A percentile compares a stretch with the other conserved stretches of the same genome.
These are phyloP conservation scores for Dendrostoma leiphaemia DNA, from an alignment of 2,329 filamentous ascomycete species.

Conservation along the genomic window DNA sequence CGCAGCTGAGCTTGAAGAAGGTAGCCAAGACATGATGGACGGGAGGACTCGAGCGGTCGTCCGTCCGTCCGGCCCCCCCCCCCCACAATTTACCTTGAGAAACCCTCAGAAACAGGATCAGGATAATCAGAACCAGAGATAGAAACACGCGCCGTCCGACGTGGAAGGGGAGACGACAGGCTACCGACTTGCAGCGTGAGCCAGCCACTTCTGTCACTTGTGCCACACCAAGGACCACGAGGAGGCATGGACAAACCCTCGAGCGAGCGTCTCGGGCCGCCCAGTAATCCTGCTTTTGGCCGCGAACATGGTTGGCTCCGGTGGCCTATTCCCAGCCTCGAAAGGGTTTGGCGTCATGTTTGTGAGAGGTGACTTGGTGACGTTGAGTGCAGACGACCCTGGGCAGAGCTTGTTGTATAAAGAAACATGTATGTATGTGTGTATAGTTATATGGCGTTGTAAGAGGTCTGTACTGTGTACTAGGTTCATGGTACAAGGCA, in stretches of 20 bases:
- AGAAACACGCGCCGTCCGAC: too few species aligned
- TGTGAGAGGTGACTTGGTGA: neutral
- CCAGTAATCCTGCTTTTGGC: neutral
- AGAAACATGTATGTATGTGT: too few species aligned
- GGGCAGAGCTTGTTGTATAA: neutral
- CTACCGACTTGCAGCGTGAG: too few species aligned
- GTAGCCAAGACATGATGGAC: neutral
- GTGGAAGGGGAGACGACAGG: neutral
- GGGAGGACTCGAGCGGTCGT: neutral
- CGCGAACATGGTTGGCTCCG: neutral
- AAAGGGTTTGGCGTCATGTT: neutral
- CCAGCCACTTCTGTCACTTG: constrained; percentile 9
- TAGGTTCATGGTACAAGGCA: too few species aligned
- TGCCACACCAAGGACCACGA: neutral
- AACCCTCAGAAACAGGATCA: neutral
- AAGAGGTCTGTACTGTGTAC: too few species aligned
- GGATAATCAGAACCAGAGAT: too few species aligned
- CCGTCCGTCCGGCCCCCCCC: too few species aligned
- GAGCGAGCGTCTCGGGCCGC: neutral
- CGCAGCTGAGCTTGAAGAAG: neutral
- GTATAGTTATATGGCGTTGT: too few species aligned
- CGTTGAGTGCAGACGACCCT: too few species aligned
- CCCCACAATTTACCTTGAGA: neutral
- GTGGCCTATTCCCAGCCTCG: neutral
- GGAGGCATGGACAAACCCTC: neutral